Conservation (phyloP, 1,139 yeast species). For the Kluyveromyces sp. region DNA sequence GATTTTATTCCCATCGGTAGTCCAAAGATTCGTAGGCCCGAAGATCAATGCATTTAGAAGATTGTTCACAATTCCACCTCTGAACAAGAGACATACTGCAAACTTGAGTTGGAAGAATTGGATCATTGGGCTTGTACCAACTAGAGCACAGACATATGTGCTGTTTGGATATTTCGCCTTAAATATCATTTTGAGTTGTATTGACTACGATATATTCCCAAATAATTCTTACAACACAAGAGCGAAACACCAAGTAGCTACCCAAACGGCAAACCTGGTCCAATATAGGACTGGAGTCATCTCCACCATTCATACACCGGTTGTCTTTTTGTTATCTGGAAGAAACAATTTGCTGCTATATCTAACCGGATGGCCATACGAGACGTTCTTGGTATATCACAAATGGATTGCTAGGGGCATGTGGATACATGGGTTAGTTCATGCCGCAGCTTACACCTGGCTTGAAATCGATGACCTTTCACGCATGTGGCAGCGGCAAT, state of each 20-base stretch:
- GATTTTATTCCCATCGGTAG: background rate
- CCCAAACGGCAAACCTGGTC: slow-evolving; percentile 33
- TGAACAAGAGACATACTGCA: slow-evolving; percentile 1
- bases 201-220: slow-evolving; percentile 28
- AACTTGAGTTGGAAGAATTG: background rate
- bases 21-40: background rate
- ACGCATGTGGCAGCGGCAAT: slow-evolving; percentile 17
- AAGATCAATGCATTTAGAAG: slow-evolving; percentile 1
- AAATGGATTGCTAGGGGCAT: slow-evolving; percentile 49
- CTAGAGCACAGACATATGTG: slow-evolving; percentile 52
- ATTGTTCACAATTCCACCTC: background rate
- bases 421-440: slow-evolving; percentile 32
- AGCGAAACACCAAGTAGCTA: slow-evolving; percentile 15
- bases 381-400: slow-evolving; percentile 53
- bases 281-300: slow-evolving; percentile 47
- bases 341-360: slow-evolving; percentile 57
- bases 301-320: slow-evolving; percentile 38
- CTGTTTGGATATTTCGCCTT: slow-evolving; percentile 41
- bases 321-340: slow-evolving; percentile 46
- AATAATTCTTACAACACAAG: slow-evolving; percentile 36
- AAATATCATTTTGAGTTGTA: slow-evolving; percentile 36
- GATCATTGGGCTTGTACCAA: slow-evolving; percentile 24
- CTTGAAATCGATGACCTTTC: slow-evolving; percentile 32
- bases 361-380: slow-evolving; percentile 56
- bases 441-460: slow-evolving; percentile 41